Evolutionary conservation across 2,329 filamentous ascomycete species (phyloP).

Genomic region (Stagonosporopsis vannaccii): DNA sequence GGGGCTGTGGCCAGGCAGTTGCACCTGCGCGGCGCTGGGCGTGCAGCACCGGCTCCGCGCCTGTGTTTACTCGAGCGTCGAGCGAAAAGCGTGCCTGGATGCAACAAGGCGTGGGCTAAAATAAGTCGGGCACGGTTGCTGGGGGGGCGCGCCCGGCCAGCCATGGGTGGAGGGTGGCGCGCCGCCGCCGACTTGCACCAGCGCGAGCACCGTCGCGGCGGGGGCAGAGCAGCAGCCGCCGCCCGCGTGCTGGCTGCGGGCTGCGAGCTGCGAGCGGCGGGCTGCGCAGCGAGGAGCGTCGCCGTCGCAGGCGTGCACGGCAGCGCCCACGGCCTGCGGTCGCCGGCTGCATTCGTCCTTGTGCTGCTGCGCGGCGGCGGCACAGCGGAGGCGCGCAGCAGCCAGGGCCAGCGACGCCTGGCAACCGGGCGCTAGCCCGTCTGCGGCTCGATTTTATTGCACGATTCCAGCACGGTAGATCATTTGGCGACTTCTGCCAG

Average conservation of each 20-base stretch:
- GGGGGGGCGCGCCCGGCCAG: neutral
- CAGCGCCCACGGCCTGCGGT: too few species aligned
- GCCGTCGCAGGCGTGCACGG: too few species aligned
- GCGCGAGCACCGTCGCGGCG: neutral
- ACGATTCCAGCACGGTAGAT: conserved; percentile 24
- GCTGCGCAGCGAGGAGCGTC: too few species aligned
- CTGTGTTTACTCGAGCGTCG: conserved; percentile 3
- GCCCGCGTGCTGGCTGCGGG: too few species aligned
- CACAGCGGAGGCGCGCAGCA: too few species aligned
- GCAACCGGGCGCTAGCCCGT: conserved; percentile 7
- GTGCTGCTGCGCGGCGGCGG: too few species aligned
- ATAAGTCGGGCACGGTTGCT: too few species aligned
- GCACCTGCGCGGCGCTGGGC: neutral
- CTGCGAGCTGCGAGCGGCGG: too few species aligned
- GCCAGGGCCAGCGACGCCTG: conserved; percentile 3
- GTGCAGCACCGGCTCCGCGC: neutral
- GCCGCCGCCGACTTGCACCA: neutral
- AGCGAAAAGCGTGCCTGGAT: conserved; percentile 15
- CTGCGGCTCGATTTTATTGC: conserved; percentile 22
- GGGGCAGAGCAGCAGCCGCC: too few species aligned
- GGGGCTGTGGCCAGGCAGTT: neutral
- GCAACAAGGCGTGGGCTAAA: conserved; percentile 4
- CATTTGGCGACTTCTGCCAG: conserved; percentile 18
- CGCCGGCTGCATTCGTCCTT: too few species aligned
- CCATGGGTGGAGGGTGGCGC: neutral